Conservation (phyloP, 495 filamentous ascomycete genomes). For the Hypoxylon trugodes region DNA sequence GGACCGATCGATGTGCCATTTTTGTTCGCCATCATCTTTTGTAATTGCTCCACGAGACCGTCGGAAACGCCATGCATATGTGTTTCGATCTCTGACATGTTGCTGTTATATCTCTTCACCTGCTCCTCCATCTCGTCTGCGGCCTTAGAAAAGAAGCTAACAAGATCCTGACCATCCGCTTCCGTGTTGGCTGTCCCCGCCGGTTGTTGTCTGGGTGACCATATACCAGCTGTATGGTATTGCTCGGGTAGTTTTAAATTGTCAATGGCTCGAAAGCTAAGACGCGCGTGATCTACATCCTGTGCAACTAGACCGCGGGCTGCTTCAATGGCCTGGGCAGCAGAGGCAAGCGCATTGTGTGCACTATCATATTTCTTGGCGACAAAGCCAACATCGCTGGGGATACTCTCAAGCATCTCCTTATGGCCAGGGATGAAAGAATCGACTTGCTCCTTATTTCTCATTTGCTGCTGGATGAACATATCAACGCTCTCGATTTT, state of each 20-base stretch:
- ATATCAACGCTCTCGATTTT: slow-evolving; percentile 78
- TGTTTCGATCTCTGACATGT: slow-evolving; percentile 81
- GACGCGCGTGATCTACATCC: slow-evolving; percentile 75
- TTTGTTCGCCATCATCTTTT: slow-evolving; percentile 67
- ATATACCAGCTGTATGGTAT: slow-evolving; percentile 70
- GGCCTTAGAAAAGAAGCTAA: slow-evolving; percentile 78
- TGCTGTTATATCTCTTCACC: slow-evolving; percentile 70
- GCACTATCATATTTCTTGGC: slow-evolving; percentile 75
- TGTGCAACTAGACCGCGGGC: slow-evolving; percentile 68
- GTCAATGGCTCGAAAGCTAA: slow-evolving; percentile 78
- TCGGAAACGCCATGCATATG: slow-evolving; percentile 80
- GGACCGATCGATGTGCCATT: slow-evolving; percentile 52
- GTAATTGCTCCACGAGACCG: slow-evolving; percentile 72
- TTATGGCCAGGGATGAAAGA: slow-evolving; percentile 72
- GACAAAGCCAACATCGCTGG: slow-evolving; percentile 78
- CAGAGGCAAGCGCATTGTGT: slow-evolving; percentile 74
- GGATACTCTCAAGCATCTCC: slow-evolving; percentile 69
- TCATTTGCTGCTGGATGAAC: slow-evolving; percentile 74
- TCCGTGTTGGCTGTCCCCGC: slow-evolving; percentile 46
- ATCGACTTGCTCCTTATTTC: slow-evolving; percentile 61
- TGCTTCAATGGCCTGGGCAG: slow-evolving; percentile 73
- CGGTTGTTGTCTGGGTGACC: slow-evolving; percentile 54
- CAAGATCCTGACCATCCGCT: slow-evolving; percentile 72
- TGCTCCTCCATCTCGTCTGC: slow-evolving; percentile 75
- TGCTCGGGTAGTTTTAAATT: slow-evolving; percentile 78